Conservation (phyloP, 805 yeast genomes). For the Ascoidea tarda region DNA sequence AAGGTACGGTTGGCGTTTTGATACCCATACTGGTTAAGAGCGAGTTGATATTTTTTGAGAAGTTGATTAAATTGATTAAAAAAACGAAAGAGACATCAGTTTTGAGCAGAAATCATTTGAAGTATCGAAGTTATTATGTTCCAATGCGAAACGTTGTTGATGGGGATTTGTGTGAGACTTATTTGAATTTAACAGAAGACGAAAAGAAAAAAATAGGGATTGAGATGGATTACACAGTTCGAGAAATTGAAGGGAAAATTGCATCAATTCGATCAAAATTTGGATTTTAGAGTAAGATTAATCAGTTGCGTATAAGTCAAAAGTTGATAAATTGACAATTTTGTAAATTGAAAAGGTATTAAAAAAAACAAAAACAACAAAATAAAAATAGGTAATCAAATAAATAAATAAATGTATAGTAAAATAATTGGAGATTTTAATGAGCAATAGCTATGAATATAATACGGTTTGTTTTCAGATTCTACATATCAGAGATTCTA, state of each 20-base stretch:
- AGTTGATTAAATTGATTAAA: slow-evolving; percentile 35
- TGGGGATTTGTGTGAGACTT: slow-evolving; percentile 74
- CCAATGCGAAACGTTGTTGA: slow-evolving; percentile 70
- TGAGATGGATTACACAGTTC: slow-evolving; percentile 1
- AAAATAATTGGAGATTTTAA: too few species aligned
- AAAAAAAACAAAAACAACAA: too few species aligned
- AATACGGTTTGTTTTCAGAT: too few species aligned
- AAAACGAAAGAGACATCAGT: slow-evolving; percentile 1
- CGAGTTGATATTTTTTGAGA: slow-evolving; percentile 46
- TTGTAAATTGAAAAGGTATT: too few species aligned
- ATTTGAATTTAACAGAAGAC: slow-evolving; percentile 29
- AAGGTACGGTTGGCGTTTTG: slow-evolving; percentile 69
- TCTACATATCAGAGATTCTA: too few species aligned
- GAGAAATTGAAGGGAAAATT: slow-evolving; percentile 36
- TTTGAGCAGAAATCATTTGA: slow-evolving; percentile 47
- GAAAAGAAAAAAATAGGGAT: slow-evolving; percentile 13
- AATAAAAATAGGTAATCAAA: too few species aligned
- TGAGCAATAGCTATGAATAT: too few species aligned
- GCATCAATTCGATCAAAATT: slow-evolving; percentile 33
- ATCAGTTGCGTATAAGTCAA: too few species aligned
- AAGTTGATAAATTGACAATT: too few species aligned
- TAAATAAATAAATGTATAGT: too few species aligned
- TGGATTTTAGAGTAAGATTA: background rate
- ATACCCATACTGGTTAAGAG: slow-evolving; percentile 48
- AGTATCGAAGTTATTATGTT: slow-evolving; percentile 66